These are phyloP conservation scores for Domatiomyces globalis DNA, from an alignment of 2,329 filamentous ascomycete genomes.

Conservation along the genomic window DNA sequence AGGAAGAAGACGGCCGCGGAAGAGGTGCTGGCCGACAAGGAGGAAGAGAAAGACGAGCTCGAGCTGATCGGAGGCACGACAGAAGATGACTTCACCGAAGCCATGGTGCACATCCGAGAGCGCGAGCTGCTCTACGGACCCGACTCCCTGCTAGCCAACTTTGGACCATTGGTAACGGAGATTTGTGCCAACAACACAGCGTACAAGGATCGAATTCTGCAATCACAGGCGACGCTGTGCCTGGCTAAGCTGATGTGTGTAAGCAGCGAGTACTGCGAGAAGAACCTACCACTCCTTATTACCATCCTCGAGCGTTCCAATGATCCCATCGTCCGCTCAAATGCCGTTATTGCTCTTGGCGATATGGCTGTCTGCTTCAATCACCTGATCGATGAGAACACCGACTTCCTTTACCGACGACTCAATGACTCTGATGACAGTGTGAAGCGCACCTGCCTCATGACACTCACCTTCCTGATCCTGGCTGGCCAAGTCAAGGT, in stretches of 20 bases:
- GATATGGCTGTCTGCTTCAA: slow-evolving; percentile 99
- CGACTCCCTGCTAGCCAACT: slow-evolving; percentile 72
- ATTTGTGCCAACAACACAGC: slow-evolving; percentile 90
- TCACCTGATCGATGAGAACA: slow-evolving; percentile 97
- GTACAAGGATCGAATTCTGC: slow-evolving; percentile 77
- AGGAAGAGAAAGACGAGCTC: slow-evolving; percentile 66
- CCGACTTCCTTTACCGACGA: slow-evolving; percentile 88
- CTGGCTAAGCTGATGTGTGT: slow-evolving; percentile 98
- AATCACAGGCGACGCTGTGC: slow-evolving; percentile 85
- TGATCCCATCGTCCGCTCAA: slow-evolving; percentile 83
- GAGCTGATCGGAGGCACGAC: slow-evolving; percentile 95
- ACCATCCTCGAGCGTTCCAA: slow-evolving; percentile 93
- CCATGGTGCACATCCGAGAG: slow-evolving; percentile 71
- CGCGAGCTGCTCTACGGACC: slow-evolving; percentile 71
- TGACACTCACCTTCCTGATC: slow-evolving; percentile 96
- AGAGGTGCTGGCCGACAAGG: slow-evolving; percentile 27
- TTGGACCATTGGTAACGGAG: slow-evolving; percentile 81
- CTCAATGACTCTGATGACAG: slow-evolving; percentile 77
- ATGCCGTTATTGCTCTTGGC: slow-evolving; percentile 89
- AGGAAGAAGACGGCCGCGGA: slow-evolving; percentile 34
- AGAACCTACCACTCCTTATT: slow-evolving; percentile 81
- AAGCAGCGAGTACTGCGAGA: slow-evolving; percentile 88
- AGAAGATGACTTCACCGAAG: slow-evolving; percentile 83
- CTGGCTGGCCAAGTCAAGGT: slow-evolving; percentile 97
- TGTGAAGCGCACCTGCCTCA: slow-evolving; percentile 92